phyloP scores from a whole-genome alignment of 1,139 yeast species.

The Candida frijolesensis region DNA sequence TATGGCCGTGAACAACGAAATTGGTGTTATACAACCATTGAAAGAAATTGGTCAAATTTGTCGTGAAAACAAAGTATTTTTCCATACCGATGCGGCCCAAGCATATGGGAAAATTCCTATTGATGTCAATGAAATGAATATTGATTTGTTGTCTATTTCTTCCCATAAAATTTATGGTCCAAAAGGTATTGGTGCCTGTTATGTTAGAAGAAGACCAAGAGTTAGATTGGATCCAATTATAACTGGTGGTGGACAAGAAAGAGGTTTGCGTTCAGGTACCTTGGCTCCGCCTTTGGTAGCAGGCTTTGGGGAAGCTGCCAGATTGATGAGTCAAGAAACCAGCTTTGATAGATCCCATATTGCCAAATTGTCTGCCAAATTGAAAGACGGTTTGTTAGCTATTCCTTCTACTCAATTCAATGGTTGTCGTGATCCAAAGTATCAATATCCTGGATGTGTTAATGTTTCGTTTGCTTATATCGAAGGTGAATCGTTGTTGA shows the following conservation, averaged over 20 bases:
- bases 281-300: slow-evolving; percentile 93
- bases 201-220: slow-evolving; percentile 96
- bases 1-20: slow-evolving; percentile 98
- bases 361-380: slow-evolving; percentile 65
- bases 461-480: slow-evolving; percentile 95
- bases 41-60: slow-evolving; percentile 92
- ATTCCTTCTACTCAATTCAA: slow-evolving; percentile 89
- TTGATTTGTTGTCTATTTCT: slow-evolving; percentile 89
- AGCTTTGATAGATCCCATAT: slow-evolving; percentile 74
- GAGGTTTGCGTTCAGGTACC: slow-evolving; percentile 97
- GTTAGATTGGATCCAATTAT: slow-evolving; percentile 94
- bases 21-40: slow-evolving; percentile 95
- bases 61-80: slow-evolving; percentile 82
- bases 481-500: slow-evolving; percentile 95
- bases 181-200: slow-evolving; percentile 95
- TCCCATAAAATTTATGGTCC: slow-evolving; percentile 98
- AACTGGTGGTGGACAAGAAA: slow-evolving; percentile 99
- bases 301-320: slow-evolving; percentile 97
- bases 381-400: slow-evolving; percentile 70
- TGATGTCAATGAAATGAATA: slow-evolving; percentile 91
- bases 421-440: slow-evolving; percentile 68
- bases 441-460: slow-evolving; percentile 86
- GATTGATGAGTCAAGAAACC: slow-evolving; percentile 75
- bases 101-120: slow-evolving; percentile 93
- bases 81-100: slow-evolving; percentile 99